Evolutionary conservation across 2,329 filamentous ascomycete genomes (phyloP), one percentile per base, ranked within the genome.

Genomic region (Aspergillus fumigatiaffinis): DNA sequence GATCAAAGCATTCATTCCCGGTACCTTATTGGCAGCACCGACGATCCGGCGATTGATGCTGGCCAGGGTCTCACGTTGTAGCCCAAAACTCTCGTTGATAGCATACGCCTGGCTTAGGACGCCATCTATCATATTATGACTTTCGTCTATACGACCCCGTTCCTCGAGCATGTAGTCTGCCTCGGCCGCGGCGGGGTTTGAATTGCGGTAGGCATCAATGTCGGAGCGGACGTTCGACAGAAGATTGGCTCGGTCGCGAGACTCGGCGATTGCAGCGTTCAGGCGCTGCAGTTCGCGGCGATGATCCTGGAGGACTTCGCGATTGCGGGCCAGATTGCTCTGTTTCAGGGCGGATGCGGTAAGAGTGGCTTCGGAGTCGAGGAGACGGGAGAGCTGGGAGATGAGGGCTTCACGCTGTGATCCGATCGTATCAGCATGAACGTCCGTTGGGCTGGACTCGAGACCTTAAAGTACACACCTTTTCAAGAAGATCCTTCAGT

Each of bases 81-180:
- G 69, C 14, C 84, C 82, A 73, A 99, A 97, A 73, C 82, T 92
- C 77, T 97, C 92, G 72, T 96, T 95, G 53, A 97, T 91, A 10
- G 93, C 92, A 77, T 99, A 99, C 7, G 94, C 94, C 79, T 97
- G 94, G 71, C 89, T 92, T 58, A 99, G 81, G 35, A 99, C 92
- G 61, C 85, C 89, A 73, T 99, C 94, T 50, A 91, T 88, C 80
- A 96, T 87, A 65, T 86, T 89, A 76, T 97, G 89, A 69, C 90
- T 95, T 72, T 91, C 88, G 71, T 99, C 94, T 70, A 99, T 86
- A 62, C 90, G 85, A 60, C 82, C 80, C 52, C 94, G 84, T 82
- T 99, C 94, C 67, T 90, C 89, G 28, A 99, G 83, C 92, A 99
- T 97, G 79, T 97, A 99, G 60, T 99, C 93, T 50, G 91, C 91